Base-by-base conservation (phyloP, 345 rosid species). In the Citrus unshiu region DNA sequence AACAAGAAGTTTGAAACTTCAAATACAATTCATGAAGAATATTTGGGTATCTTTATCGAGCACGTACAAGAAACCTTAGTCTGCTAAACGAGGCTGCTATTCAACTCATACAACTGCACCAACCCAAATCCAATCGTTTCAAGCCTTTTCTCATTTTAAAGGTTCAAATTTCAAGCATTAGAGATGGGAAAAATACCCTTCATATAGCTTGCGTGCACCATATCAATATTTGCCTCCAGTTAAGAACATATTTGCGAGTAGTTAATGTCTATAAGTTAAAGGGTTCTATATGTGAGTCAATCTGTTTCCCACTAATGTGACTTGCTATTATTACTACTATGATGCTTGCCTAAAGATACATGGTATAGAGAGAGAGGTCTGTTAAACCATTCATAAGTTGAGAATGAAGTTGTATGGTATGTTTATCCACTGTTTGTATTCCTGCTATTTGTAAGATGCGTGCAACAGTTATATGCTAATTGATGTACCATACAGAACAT, bases 91-190 rank as follows among this genome's bases (percentile, higher is more conserved):
- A 67, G 71, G 79, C 75, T 39, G 78, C 72, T 69, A 29, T 2
- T 37, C 12, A 9, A 66, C 59, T 24, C 22, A 7, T 67, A 56
- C 49, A 77, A 76, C 61, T 16, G 46, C 21, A 32, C 68, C 66
- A 58, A 66, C 74, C 66, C 62, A 76, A 2, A 58, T 43, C 64
- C 56, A 19, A 57, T 54, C 49, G 49, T 29, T 59, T 75, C 49
- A 24, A 24, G 64, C 19, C 5, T 37, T 43, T 66, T 66, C 58
- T 46, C 62, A 54, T 25, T 65, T 72, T 60, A 49, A 51, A 43
- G 56, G 57, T 39, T 73, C 37, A 72, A 67, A 82, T 39, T n/a
- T 60, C 39, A 78, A 77, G 61, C 73, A 66, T 37, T 46, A 39
- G 22, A 24, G 72, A 68, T 63, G 62, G 51, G 74, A 69, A 30